phyloP scores from a whole-genome alignment of 2,329 filamentous ascomycete species.

The Alternaria sp. region DNA sequence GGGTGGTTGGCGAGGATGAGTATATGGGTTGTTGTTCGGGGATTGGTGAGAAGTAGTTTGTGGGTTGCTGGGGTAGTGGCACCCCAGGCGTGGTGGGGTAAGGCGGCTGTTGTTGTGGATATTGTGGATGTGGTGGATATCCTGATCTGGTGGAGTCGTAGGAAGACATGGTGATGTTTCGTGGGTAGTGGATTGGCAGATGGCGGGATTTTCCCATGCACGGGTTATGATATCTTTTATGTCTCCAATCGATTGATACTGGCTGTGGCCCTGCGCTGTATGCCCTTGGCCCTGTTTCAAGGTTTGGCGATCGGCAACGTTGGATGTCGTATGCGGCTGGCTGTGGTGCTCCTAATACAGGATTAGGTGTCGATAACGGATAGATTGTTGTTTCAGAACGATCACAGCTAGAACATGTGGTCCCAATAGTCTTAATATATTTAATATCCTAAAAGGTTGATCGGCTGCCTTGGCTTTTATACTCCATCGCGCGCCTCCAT shows the following conservation, averaged over 20 bases:
- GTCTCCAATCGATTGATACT: neutral
- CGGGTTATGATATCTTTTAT: slow-evolving; percentile 7
- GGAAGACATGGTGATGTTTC: slow-evolving; percentile 29
- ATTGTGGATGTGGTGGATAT: slow-evolving; percentile 16
- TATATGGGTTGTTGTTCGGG: slow-evolving; percentile 20
- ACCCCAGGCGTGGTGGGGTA: slow-evolving; percentile 24
- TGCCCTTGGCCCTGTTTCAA: slow-evolving; percentile 9
- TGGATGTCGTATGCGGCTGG: slow-evolving; percentile 25
- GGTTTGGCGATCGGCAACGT: slow-evolving; percentile 19
- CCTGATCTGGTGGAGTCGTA: slow-evolving; percentile 31
- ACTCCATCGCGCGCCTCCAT: slow-evolving; percentile 14
- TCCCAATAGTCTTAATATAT: slow-evolving; percentile 1
- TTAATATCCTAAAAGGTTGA: neutral
- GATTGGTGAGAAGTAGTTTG: slow-evolving; percentile 15
- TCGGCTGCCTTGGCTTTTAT: slow-evolving; percentile 6
- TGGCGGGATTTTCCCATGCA: neutral
- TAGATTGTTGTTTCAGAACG: neutral
- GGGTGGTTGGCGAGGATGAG: slow-evolving; percentile 8
- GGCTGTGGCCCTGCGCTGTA: neutral
- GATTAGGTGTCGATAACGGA: neutral
- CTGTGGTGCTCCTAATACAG: slow-evolving; percentile 1
- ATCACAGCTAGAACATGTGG: neutral
- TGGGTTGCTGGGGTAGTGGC: slow-evolving; percentile 3
- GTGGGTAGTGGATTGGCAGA: neutral
- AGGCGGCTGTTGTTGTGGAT: slow-evolving; percentile 20